Conservation (phyloP, 345 rosid genomes). For the Gossypium mustelinum region DNA sequence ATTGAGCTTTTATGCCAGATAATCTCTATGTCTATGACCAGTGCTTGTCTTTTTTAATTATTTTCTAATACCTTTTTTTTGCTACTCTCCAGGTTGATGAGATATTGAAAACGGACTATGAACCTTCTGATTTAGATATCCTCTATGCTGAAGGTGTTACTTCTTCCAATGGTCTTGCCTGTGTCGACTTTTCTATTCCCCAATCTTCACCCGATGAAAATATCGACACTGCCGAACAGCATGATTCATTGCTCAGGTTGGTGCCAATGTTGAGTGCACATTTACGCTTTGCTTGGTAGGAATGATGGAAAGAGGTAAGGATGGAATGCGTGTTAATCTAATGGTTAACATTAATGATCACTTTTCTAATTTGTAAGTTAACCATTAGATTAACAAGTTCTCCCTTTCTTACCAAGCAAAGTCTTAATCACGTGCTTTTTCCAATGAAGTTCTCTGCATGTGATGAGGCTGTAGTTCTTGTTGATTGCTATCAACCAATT, state of each 20-base stretch:
- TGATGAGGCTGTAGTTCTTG: neutral
- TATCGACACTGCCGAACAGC: slow-evolving; percentile 56
- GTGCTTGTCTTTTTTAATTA: neutral
- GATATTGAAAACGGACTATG: slow-evolving; percentile 72
- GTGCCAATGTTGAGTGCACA: slow-evolving; percentile 16
- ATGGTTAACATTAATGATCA: no score
- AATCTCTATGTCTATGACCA: no score
- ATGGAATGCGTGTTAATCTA: no score
- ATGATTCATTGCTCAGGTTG: slow-evolving; percentile 69
- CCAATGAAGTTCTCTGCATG: neutral
- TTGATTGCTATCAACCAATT: neutral
- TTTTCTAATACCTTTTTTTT: slow-evolving; percentile 10
- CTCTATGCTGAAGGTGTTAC: slow-evolving; percentile 93
- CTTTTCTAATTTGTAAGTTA: no score
- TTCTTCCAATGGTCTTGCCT: slow-evolving; percentile 91
- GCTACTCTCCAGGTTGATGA: slow-evolving; percentile 58
- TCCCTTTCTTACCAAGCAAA: no score
- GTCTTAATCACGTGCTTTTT: neutral
- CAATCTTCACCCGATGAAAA: slow-evolving; percentile 53
- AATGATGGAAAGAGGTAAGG: no score
- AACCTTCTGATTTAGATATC: slow-evolving; percentile 89
- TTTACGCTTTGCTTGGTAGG: no score
- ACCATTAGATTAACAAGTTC: no score
- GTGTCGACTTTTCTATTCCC: slow-evolving; percentile 85
- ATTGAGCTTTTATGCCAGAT: neutral